These are phyloP conservation scores for Lactifluus echinatus DNA, from an alignment of 768 basidiomycete species.

Conservation along the genomic window DNA sequence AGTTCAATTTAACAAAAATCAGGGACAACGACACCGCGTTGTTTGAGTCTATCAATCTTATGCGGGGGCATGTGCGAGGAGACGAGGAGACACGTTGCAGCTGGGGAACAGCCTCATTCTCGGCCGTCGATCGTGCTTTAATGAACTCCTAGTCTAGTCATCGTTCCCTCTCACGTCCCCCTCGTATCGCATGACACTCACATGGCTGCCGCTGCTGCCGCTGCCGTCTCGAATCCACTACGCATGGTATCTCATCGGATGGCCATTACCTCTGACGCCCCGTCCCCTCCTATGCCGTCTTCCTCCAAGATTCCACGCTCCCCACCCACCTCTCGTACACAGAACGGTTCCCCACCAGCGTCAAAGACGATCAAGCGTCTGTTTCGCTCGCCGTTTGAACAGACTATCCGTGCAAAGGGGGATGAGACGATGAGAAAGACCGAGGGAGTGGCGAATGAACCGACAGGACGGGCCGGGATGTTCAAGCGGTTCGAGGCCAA, in stretches of 20 bases:
- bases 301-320: slow-evolving; percentile 29
- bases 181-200: slow-evolving; percentile 22
- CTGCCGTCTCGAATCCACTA: slow-evolving; percentile 36
- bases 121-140: too few relatives aligned
- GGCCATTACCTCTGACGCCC: slow-evolving; percentile 16
- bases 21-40: too few relatives aligned
- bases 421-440: neutral
- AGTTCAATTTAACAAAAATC: too few relatives aligned
- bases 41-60: too few relatives aligned
- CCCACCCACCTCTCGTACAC: slow-evolving; percentile 23
- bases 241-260: slow-evolving; percentile 34
- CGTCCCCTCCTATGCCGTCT: neutral
- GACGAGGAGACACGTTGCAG: too few relatives aligned
- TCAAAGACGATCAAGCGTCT: slow-evolving; percentile 55
- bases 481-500: slow-evolving; percentile 33
- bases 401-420: slow-evolving; percentile 38
- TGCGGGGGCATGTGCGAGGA: too few relatives aligned
- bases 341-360: slow-evolving; percentile 31
- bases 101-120: too few relatives aligned
- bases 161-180: neutral
- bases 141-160: neutral
- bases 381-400: slow-evolving; percentile 54
- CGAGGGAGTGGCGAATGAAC: slow-evolving; percentile 3
- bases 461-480: slow-evolving; percentile 30
- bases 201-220: slow-evolving; percentile 42